Conservation (phyloP, 345 rosid species). For the Fremontodendron californicum region DNA sequence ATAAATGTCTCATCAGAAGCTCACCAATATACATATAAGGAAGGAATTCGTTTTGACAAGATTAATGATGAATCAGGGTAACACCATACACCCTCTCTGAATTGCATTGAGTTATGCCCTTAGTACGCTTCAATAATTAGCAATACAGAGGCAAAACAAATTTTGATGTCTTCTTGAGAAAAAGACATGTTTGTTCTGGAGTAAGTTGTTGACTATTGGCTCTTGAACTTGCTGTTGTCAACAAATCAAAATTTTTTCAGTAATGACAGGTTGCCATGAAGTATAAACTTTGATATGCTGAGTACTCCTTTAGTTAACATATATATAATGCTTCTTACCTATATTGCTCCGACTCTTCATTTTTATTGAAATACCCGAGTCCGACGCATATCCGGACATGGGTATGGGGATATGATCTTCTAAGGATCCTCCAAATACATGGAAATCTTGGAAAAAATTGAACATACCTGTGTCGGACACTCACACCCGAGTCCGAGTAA, state of each 20-base stretch:
- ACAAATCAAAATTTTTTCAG: background rate
- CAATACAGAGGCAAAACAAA: background rate
- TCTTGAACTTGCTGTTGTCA: background rate
- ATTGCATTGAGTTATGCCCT: background rate
- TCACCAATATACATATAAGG: constrained; percentile 47
- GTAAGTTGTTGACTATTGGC: background rate
- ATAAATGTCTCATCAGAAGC: constrained; percentile 63
- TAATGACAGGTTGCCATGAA: background rate
- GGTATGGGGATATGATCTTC: too few relatives aligned
- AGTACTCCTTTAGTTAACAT: background rate
- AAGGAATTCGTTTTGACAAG: constrained; percentile 61
- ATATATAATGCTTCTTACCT: too few relatives aligned
- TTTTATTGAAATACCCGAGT: too few relatives aligned
- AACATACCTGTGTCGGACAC: too few relatives aligned
- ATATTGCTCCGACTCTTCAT: too few relatives aligned
- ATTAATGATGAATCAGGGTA: constrained; percentile 64
- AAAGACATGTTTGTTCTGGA: background rate
- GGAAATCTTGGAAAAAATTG: too few relatives aligned
- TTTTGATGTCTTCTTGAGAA: background rate
- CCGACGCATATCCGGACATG: too few relatives aligned
- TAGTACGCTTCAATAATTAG: background rate
- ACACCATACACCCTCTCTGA: background rate
- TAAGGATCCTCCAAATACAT: too few relatives aligned
- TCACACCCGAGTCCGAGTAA: too few relatives aligned
- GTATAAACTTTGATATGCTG: background rate